Base-by-base conservation (phyloP, 352 stramenopile species). In the Globisporangium takayamanum region DNA sequence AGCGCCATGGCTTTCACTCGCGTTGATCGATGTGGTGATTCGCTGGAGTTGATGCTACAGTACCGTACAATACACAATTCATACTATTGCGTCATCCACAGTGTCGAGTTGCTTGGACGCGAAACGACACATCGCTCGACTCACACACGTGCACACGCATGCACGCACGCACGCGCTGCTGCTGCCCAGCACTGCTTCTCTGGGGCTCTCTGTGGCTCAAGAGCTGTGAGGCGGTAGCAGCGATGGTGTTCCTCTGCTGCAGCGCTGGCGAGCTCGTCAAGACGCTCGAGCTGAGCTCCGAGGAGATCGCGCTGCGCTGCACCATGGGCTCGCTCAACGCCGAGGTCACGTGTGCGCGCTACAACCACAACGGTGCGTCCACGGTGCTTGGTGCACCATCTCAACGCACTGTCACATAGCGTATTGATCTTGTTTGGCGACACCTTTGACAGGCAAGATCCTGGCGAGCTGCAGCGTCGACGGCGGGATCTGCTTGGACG, bases 401-500 rank as follows among this genome's bases (percentile, higher is more conserved):
- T 36, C 30, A 36, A 5, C 30, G 8, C 30, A 36, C 30, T 5
- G 30, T 8, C 5, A 36, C 30, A 36, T 2, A 10, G 30, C 8
- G 30, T 36, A 36, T 8, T 36, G 30, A 36, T 8, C 30, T 36
- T 36, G 30, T 8, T 8, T 8, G 30, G 8, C 30, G 30, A 5
- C 30, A 36, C 30, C 6, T 12, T 39, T 7, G 10, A 12, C 7
- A 78, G 70, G 79, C 28, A 77, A 80, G 56, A 87, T 89, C 56
- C 67, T 89, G 37, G 79, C 69, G 47, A 87, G 77, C 60, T 84
- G 68, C 41, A 84, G 73, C 37, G 66, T 80, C 28, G 76, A 89
- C 48, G 77, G 79, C 14, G 73, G 66, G 1, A 85, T 89, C 39
- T 87, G 68, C 51, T 47, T 87, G 18, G 68, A 86, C 46, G 75